Evolutionary conservation across 345 rosid genomes (phyloP).

Genomic region (Kandelia obovata): DNA sequence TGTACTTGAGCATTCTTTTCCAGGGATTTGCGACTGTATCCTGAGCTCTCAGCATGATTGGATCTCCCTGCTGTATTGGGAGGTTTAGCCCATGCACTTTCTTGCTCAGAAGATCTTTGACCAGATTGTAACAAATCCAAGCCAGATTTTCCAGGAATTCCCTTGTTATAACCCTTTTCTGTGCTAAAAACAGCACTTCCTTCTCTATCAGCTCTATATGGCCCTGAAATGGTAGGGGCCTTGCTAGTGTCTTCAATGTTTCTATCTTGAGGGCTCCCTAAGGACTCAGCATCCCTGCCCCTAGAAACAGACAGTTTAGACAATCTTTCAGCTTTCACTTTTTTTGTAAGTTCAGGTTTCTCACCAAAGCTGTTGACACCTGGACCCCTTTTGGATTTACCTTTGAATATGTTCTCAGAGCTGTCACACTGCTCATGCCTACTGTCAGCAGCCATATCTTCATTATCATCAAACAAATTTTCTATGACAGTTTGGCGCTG

Average conservation of each 20-base stretch:
- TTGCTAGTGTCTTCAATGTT: conserved; percentile 32
- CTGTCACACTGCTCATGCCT: conserved; percentile 50
- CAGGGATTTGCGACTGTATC: conserved; percentile 39
- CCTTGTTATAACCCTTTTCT: conserved; percentile 39
- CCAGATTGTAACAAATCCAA: conserved; percentile 42
- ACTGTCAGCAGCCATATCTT: conserved; percentile 37
- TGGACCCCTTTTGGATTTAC: conserved; percentile 47
- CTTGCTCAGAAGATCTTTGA: conserved; percentile 35
- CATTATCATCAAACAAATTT: conserved; percentile 74
- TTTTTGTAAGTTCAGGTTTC: conserved; percentile 48
- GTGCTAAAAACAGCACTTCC: conserved; percentile 31
- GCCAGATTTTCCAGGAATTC: conserved; percentile 43
- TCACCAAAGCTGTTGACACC: conserved; percentile 39
- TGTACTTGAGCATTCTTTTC: conserved; percentile 37
- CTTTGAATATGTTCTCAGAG: conserved; percentile 40
- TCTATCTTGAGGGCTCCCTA: conserved; percentile 35
- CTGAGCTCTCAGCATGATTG: conserved; percentile 43
- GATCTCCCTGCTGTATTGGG: conserved; percentile 43
- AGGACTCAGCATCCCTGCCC: conserved; percentile 36
- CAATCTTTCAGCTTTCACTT: conserved; percentile 48
- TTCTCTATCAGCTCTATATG: conserved; percentile 41
- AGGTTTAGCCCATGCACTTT: conserved; percentile 34
- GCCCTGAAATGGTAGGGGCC: conserved; percentile 35
- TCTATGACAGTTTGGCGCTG: conserved; percentile 69
- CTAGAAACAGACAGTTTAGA: conserved; percentile 38